These are phyloP conservation scores for Xeromyces bisporus DNA, from an alignment of 495 filamentous ascomycete genomes.

Conservation along the genomic window DNA sequence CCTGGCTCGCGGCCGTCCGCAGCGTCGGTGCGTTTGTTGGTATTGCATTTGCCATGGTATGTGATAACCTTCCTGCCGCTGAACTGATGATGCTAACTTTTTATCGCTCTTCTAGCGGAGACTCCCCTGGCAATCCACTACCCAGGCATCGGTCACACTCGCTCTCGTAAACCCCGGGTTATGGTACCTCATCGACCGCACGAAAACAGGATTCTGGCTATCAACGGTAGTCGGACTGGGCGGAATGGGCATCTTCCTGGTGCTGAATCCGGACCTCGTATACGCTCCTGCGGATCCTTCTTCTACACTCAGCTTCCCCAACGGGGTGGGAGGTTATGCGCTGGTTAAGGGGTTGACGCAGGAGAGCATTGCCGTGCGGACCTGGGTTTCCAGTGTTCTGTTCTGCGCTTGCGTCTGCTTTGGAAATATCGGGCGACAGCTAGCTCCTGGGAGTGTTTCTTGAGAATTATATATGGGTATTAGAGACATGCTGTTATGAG, in stretches of 20 bases:
- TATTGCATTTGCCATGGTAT: conserved; percentile 89
- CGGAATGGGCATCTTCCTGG: conserved; percentile 56
- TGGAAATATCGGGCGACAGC: conserved; percentile 78
- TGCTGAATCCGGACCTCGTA: conserved; percentile 59
- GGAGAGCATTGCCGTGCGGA: conserved; percentile 60
- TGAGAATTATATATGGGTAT: conserved; percentile 10
- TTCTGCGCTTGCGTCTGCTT: conserved; percentile 93
- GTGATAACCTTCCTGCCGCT: too few species aligned
- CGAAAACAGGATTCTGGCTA: conserved; percentile 64
- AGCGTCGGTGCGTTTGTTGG: conserved; percentile 89
- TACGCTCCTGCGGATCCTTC: conserved; percentile 38
- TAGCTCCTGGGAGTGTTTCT: conserved; percentile 33
- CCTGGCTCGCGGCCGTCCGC: conserved; percentile 70
- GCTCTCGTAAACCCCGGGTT: conserved; percentile 84
- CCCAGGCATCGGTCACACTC: conserved; percentile 80
- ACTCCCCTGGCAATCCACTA: conserved; percentile 82
- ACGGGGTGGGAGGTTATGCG: conserved; percentile 22
- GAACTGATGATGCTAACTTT: background rate
- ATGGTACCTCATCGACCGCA: conserved; percentile 92
- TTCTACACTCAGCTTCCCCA: conserved; percentile 11
- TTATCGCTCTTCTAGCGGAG: conserved; percentile 39
- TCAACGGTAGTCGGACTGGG: conserved; percentile 51
- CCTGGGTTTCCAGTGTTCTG: conserved; percentile 81
- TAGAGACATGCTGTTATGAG: conserved; percentile 3
- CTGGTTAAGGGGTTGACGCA: conserved; percentile 43